Evolutionary conservation across 2,329 filamentous ascomycete genomes (phyloP), one percentile per base, ranked within the genome.

Genomic region (Arthrobotrys megalospora): DNA sequence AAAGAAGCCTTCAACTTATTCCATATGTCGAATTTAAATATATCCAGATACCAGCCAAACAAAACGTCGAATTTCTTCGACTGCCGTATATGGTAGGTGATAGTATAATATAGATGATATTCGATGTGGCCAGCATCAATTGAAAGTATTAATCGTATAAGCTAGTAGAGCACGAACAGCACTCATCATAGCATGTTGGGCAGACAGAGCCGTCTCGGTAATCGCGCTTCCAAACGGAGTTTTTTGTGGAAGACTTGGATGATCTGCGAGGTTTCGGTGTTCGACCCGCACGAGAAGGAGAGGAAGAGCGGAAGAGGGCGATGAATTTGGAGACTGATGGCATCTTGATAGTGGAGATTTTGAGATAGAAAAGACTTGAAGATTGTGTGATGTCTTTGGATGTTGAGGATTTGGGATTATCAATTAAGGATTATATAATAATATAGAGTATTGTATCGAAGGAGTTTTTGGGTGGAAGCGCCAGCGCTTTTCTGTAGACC

Each of bases 401-500:
- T 36, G 32, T 21, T 5, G 43, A 48, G 2, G 34, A 16, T 28
- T 19, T 1, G 1, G 21, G 21, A 24, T 66, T 21, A 7, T 11
- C 16, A 24, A 24, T 52, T 32, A 50, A 36, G 8, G n/a, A 60
- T 43, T 43, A 60, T 28, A 11, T 21, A n/a, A 36, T 64, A 64
- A 11, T 32, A 47, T 24, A 11, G 4, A 45, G 7, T 28, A 12
- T 41, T 38, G 6, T 28, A 63, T 45, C 47, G 7, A 32, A 66
- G 24, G 36, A 48, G 4, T 66, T 28, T 41, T 3, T 34, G 3
- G 8, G 19, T n/a, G n/a, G 36, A 47, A 55, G 68, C 58, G 58
- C 68, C 68, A 36, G 68, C 68, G 48, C 58, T 53, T 72, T 70
- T 38, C 24, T 38, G 32, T 60, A 71, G 67, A 50, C 67, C 55